These are phyloP conservation scores for Oemleria cerasiformis DNA, from an alignment of 306 rosid species.

Conservation along the genomic window DNA sequence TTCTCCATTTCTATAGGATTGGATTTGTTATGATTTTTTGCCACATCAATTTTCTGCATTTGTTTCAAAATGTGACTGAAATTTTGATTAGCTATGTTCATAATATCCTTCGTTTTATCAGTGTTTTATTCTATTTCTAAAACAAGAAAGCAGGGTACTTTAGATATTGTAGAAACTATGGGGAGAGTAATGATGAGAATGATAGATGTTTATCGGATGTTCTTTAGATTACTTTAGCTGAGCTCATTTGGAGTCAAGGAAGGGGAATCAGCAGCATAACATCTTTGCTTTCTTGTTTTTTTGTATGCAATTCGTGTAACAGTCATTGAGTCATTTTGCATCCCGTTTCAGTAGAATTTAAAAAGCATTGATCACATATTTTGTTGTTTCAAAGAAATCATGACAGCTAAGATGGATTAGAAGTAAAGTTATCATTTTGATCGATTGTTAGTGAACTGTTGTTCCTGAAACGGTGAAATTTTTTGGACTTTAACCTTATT, in stretches of 20 bases:
- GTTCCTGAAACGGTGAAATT: not conserved
- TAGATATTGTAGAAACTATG: not conserved
- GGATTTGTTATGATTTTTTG: not conserved
- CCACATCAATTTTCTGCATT: not conserved
- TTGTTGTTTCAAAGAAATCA: not conserved
- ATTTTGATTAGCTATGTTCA: not conserved
- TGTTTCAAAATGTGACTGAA: not conserved
- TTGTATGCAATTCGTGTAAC: not conserved
- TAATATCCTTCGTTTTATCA: not conserved
- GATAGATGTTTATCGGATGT: not conserved
- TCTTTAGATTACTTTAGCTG: not conserved
- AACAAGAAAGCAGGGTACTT: not conserved
- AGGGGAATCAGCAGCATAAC: not conserved
- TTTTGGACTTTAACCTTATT: not conserved
- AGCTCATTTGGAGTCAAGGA: slow-evolving; percentile 1
- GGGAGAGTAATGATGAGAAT: not conserved
- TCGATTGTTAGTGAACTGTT: not conserved
- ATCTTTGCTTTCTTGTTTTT: not conserved
- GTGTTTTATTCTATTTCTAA: not conserved
- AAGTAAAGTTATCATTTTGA: not conserved
- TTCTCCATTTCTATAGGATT: not conserved
- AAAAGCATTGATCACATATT: not conserved
- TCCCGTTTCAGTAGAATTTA: not conserved
- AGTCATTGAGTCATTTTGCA: not conserved
- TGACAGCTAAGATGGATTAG: not conserved